These are phyloP conservation scores for Leccinum uliginosum DNA, from an alignment of 768 basidiomycete genomes.

Conservation along the genomic window DNA sequence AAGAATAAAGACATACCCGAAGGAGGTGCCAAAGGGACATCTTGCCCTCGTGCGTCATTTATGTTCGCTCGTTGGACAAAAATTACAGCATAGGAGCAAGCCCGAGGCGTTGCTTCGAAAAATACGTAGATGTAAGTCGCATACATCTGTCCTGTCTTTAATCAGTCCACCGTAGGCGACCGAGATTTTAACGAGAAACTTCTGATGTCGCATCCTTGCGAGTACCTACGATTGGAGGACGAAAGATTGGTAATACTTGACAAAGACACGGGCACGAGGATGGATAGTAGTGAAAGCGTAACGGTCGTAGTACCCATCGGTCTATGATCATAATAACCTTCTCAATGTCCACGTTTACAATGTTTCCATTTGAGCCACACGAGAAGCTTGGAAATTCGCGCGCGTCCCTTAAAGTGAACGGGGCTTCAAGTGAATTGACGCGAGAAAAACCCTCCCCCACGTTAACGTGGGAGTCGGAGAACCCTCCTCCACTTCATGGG, in stretches of 20 bases:
- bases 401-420: too few species aligned
- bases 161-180: conserved; percentile 43
- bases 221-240: neutral
- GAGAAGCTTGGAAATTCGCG: too few species aligned
- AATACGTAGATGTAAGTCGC: conserved; percentile 85
- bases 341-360: too few species aligned
- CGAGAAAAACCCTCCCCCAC: too few species aligned
- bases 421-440: too few species aligned
- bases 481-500: too few species aligned
- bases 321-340: too few species aligned
- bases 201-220: neutral
- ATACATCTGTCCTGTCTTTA: neutral
- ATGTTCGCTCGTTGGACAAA: neutral
- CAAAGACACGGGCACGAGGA: neutral
- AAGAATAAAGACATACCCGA: conserved; percentile 99
- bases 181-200: neutral
- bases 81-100: conserved; percentile 66
- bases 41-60: conserved; percentile 67
- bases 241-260: neutral
- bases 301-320: too few species aligned
- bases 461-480: too few species aligned
- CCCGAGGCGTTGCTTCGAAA: conserved; percentile 88
- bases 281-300: too few species aligned
- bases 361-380: too few species aligned
- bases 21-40: conserved; percentile 98